A percentile compares a stretch with the other conserved stretches of the same genome.
These are phyloP conservation scores for Suhomyces maxii DNA, from an alignment of 1,139 yeast species.

Conservation along the genomic window DNA sequence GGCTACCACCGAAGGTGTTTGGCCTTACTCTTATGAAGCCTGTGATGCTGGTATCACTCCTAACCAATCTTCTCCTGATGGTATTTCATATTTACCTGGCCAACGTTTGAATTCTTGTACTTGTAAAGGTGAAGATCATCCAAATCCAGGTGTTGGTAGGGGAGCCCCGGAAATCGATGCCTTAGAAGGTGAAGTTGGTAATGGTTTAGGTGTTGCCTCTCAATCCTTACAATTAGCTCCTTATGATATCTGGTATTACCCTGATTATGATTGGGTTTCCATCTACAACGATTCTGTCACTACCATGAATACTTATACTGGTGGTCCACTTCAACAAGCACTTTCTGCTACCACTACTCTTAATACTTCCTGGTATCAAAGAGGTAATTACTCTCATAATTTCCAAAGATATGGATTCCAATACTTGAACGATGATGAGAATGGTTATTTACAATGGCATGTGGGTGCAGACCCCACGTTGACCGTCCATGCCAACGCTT, in stretches of 20 bases:
- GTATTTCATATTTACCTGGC: slow-evolving; percentile 76
- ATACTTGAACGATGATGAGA: slow-evolving; percentile 23
- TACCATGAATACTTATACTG: slow-evolving; percentile 29
- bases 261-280: slow-evolving; percentile 26
- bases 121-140: slow-evolving; percentile 28
- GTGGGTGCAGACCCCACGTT: slow-evolving; percentile 27
- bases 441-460: slow-evolving; percentile 29
- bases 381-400: slow-evolving; percentile 19
- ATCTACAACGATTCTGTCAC: slow-evolving; percentile 24
- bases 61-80: slow-evolving; percentile 83
- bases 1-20: slow-evolving; percentile 79
- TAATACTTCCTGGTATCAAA: slow-evolving; percentile 27
- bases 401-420: slow-evolving; percentile 29
- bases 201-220: slow-evolving; percentile 24
- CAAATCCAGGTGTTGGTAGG: slow-evolving; percentile 28
- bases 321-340: slow-evolving; percentile 33
- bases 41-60: slow-evolving; percentile 91
- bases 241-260: slow-evolving; percentile 30
- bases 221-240: slow-evolving; percentile 33
- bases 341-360: slow-evolving; percentile 28
- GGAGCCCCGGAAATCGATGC: slow-evolving; percentile 36
- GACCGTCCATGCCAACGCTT: slow-evolving; percentile 24
- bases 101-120: slow-evolving; percentile 56
- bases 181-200: slow-evolving; percentile 25
- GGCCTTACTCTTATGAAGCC: slow-evolving; percentile 83